A percentile compares a stretch with the other conserved stretches of the same genome.
These are phyloP conservation scores for Russula ochroleuca DNA, from an alignment of 768 basidiomycete genomes.

Conservation along the genomic window DNA sequence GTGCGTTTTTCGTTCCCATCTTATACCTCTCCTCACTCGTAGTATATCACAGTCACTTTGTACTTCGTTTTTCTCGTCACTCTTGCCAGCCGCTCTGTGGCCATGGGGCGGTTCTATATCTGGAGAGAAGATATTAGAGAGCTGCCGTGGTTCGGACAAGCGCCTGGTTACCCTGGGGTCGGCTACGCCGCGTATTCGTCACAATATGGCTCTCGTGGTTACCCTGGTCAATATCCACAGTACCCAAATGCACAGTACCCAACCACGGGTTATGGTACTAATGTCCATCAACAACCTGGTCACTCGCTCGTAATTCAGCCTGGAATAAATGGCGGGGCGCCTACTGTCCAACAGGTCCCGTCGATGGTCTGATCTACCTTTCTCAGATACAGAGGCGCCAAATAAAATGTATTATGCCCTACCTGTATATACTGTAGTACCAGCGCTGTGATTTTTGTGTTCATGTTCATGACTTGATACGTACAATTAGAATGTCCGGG, in stretches of 20 bases:
- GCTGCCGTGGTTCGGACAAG: constrained; percentile 28
- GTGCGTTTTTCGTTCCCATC: constrained; percentile 11
- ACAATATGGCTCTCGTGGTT: constrained; percentile 6
- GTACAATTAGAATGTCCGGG: constrained; percentile 20
- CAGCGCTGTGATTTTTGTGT: background rate
- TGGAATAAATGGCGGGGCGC: constrained; percentile 16
- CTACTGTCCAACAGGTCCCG: constrained; percentile 13
- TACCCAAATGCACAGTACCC: background rate
- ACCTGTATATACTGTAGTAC: constrained; percentile 1
- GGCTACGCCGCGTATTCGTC: constrained; percentile 17
- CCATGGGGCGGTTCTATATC: constrained; percentile 24
- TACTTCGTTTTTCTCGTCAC: constrained; percentile 23
- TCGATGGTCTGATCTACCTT: background rate
- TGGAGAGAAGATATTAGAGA: constrained; percentile 25
- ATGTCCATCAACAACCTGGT: constrained; percentile 22
- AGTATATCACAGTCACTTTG: constrained; percentile 17
- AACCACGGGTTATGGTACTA: constrained; percentile 12
- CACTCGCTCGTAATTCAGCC: constrained; percentile 22
- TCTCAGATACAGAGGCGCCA: background rate
- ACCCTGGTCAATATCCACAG: constrained; percentile 7
- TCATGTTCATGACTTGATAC: background rate
- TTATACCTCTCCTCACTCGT: background rate
- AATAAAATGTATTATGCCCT: background rate
- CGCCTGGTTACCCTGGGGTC: constrained; percentile 24
- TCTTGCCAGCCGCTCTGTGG: constrained; percentile 21